Evolutionary conservation across 2,329 filamentous ascomycete genomes (phyloP), one percentile per base, ranked within the genome.

Genomic region (Thelonectria olida): DNA sequence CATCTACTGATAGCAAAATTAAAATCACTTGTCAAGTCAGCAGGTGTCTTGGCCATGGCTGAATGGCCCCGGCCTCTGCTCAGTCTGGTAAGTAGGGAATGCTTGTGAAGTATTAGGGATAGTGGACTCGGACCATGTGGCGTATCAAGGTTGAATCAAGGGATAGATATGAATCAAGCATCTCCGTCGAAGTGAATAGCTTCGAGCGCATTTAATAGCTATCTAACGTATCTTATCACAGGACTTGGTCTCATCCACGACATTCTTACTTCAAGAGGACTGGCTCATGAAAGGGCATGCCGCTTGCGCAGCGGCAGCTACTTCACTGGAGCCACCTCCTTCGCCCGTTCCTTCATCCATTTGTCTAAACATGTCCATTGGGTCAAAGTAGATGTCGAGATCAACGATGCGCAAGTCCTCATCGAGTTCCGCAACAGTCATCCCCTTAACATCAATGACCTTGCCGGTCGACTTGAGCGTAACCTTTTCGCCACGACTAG

Each of bases 311-410:
- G 31, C 39, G 5, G 17, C 39, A 42, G 39, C 39, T 7, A 13
- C 20, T 20, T 42, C 39, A 15, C 17, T 20, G 7, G 17, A 13
- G 17, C 10, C 8, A 15, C 5, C 25, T 45, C 20, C 53, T 44
- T 41, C 53, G 9, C 17, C 36, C 15, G 42, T n/a, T 9, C 17
- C 19, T 12, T 17, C 34, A 20, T 54, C 58, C 53, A 90, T 90
- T 76, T 90, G 88, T 5, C 86, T 79, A 71, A 90, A 90, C 87
- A 90, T 88, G 39, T 87, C 83, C 71, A 89, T 76, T 0, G 88
- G 86, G 68, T 90, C 88, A 66, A 88, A 90, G 82, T 86, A 90
- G 0, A 87, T 88, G 62, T 90, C 85, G 4, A 90, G 79, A 17
- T 78, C 79, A 65, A 85, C 80, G 2, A 91, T 75, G 60, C 86